Percentiles rank a stretch among this genome's conserved stretches.
Evolutionary conservation across 2,329 filamentous ascomycete species (phyloP).

Genomic region (Emmonsiellopsis sp.): DNA sequence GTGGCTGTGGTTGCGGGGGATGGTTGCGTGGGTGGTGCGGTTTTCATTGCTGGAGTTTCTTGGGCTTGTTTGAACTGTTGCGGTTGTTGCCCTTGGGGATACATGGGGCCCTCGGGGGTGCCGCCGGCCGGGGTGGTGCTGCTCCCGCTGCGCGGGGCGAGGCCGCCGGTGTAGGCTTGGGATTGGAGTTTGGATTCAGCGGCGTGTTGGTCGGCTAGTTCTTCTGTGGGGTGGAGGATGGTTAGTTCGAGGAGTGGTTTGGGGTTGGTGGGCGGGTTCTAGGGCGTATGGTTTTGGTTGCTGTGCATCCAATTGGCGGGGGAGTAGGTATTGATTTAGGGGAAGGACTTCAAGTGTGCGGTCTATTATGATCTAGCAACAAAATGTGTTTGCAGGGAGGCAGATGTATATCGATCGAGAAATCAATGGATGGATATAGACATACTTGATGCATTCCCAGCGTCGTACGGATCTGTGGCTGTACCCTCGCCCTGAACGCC

Average conservation of each 20-base stretch:
- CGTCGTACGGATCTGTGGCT: slow-evolving; percentile 65
- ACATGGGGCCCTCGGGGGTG: not conserved
- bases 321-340: too few species aligned
- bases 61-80: not conserved
- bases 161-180: not conserved
- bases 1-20: not conserved
- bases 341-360: too few species aligned
- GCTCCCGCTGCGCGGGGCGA: not conserved
- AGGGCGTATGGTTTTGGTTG: slow-evolving; percentile 3
- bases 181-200: not conserved
- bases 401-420: not conserved
- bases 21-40: not conserved
- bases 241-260: slow-evolving; percentile 9
- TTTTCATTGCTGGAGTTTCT: not conserved
- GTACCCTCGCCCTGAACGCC: slow-evolving; percentile 60
- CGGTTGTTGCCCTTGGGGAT: not conserved
- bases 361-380: slow-evolving; percentile 2
- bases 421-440: not conserved
- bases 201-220: slow-evolving; percentile 1
- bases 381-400: not conserved
- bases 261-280: slow-evolving; percentile 18
- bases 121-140: not conserved
- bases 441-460: slow-evolving; percentile 61
- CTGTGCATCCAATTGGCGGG: too few species aligned
- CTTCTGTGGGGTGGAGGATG: not conserved